A percentile compares a stretch with the other conserved stretches of the same genome.
Evolutionary conservation across 164 flowering plant genomes (phyloP).

Genomic region (Stephania yunnanensis): DNA sequence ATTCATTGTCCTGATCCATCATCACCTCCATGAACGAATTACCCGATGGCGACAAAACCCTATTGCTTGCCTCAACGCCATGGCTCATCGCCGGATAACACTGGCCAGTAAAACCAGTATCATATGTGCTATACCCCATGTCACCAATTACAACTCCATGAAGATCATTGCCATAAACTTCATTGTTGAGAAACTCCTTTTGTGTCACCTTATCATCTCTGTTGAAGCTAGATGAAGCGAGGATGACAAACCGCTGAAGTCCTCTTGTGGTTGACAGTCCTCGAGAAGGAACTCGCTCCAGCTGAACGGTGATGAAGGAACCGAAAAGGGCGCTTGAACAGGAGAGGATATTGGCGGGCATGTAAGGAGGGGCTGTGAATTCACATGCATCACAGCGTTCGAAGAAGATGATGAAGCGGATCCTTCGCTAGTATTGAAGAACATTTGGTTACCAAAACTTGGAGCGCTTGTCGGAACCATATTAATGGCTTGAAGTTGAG

Average conservation of each 20-base stretch:
- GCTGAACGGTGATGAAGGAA: conserved; percentile 34
- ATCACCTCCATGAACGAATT: conserved; percentile 61
- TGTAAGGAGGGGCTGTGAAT: conserved; percentile 18
- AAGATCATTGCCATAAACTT: not conserved
- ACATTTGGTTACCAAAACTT: conserved; percentile 14
- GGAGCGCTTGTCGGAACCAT: conserved; percentile 38
- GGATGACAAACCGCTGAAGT: conserved; percentile 7
- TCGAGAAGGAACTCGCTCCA: conserved; percentile 50
- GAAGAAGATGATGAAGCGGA: conserved; percentile 33
- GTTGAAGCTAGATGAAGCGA: conserved; percentile 8
- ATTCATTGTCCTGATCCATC: conserved; percentile 52
- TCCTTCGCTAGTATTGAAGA: conserved; percentile 12
- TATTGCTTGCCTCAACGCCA: conserved; percentile 2
- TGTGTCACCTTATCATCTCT: conserved; percentile 7
- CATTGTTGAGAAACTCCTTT: conserved; percentile 1
- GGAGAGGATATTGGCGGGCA: conserved; percentile 18
- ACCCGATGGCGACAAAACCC: conserved; percentile 31
- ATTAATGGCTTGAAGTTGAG: conserved; percentile 63
- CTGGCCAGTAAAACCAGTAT: not conserved
- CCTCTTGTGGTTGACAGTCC: conserved; percentile 21
- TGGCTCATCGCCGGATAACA: not conserved
- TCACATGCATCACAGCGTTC: conserved; percentile 24
- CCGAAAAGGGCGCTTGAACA: not conserved
- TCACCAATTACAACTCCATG: conserved; percentile 7
- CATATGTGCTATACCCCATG: not conserved